Conservation (phyloP, 2,329 filamentous ascomycete genomes). For the Colletotrichum acutatum region DNA sequence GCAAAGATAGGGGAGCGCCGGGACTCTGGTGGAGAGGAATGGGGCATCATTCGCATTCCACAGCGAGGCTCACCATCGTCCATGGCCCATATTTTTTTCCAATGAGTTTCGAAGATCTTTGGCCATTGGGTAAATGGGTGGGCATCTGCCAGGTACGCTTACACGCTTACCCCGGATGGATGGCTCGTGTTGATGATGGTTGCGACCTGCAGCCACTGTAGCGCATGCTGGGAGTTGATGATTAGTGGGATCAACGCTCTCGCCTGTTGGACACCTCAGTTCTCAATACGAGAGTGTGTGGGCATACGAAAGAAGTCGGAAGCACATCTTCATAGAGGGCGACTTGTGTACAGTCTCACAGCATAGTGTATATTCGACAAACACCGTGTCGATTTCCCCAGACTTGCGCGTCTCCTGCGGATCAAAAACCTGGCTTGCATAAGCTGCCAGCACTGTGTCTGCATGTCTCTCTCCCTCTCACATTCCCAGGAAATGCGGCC, state of each 20-base stretch:
- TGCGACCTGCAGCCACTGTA: conserved; percentile 31
- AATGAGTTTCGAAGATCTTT: conserved; percentile 1
- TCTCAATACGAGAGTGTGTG: conserved; percentile 17
- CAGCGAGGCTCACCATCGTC: conserved; percentile 2
- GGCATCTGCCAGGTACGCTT: conserved; percentile 19
- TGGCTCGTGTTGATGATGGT: conserved; percentile 31
- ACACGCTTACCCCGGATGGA: conserved; percentile 21
- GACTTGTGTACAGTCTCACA: neutral
- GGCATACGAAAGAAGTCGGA: neutral
- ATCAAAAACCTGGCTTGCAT: conserved; percentile 9
- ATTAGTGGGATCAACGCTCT: conserved; percentile 20
- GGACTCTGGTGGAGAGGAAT: neutral
- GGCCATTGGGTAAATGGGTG: conserved; percentile 23
- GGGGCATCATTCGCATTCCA: conserved; percentile 22
- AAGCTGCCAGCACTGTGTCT: conserved; percentile 26
- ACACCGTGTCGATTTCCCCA: conserved; percentile 9
- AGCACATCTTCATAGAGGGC: neutral
- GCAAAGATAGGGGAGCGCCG: neutral
- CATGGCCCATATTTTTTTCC: conserved; percentile 18
- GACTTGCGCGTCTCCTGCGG: conserved; percentile 8
- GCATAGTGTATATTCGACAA: neutral
- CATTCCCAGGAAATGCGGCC: conserved; percentile 6
- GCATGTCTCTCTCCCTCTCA: conserved; percentile 3
- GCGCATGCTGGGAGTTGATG: conserved; percentile 6
- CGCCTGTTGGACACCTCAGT: neutral